phyloP scores from a whole-genome alignment of 2,329 filamentous ascomycete genomes.

The Beauveria brongniartii region DNA sequence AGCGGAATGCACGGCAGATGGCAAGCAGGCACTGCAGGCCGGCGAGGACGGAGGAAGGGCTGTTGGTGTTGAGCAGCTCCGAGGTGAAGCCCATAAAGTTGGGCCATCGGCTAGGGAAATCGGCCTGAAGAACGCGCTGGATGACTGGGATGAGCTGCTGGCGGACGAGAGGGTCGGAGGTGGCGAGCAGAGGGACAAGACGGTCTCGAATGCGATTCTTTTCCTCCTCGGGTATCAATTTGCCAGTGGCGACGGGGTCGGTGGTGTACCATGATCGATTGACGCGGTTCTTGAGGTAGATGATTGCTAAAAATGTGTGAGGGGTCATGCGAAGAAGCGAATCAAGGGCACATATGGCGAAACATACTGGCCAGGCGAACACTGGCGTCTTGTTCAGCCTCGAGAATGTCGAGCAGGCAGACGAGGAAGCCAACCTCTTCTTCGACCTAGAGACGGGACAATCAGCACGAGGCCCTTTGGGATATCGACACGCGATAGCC shows the following conservation, averaged over 20 bases:
- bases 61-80: constrained; percentile 78
- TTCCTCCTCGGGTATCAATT: constrained; percentile 77
- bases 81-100: constrained; percentile 89
- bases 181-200: constrained; percentile 79
- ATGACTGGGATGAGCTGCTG: constrained; percentile 90
- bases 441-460: constrained; percentile 58
- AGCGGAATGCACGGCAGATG: constrained; percentile 91
- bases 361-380: constrained; percentile 81
- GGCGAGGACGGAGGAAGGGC: constrained; percentile 79
- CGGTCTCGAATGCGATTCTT: constrained; percentile 81
- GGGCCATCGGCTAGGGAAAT: constrained; percentile 93
- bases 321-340: constrained; percentile 10
- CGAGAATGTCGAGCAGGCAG: constrained; percentile 81
- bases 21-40: constrained; percentile 90
- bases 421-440: constrained; percentile 83
- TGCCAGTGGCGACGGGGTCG: constrained; percentile 66
- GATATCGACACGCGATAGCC: background rate
- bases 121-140: constrained; percentile 90
- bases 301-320: constrained; percentile 56
- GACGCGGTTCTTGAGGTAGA: constrained; percentile 97
- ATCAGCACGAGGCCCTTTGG: background rate
- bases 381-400: constrained; percentile 76
- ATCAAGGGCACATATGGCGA: constrained; percentile 12
- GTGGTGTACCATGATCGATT: constrained; percentile 80
- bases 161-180: constrained; percentile 72